Base-by-base conservation (phyloP, 2,329 filamentous ascomycete species). In the Pseudogymnoascus sp. region DNA sequence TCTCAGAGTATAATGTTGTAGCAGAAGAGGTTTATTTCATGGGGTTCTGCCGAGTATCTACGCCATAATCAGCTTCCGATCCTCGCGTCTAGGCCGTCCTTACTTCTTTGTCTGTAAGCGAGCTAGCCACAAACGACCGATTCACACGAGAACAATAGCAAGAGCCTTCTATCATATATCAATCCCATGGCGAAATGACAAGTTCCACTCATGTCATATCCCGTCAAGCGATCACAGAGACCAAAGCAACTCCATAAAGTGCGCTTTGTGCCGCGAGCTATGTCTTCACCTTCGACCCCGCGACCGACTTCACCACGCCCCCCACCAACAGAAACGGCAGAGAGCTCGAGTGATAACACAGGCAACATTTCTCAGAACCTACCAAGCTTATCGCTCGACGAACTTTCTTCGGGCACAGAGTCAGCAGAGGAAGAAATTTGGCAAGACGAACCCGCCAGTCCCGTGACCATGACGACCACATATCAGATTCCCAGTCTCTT, bases 401-500 rank as follows among this genome's bases (percentile, higher is more conserved):
- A 56, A 56, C 50, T 35, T 56, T 19, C 50, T n/a, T 40, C 35
- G 1, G 59, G 40, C 17, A 6, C 33, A 60, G 59, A 60, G 10
- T 40, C 59, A 40, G 59, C 59, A 60, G 59, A 60, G 7, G 59
- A 60, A 26, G 59, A 60, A 31, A 26, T 60, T 60, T 60, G 59
- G 59, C 35, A 26, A 40, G 59, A 60, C 59, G 59, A 60, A 40
- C 59, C 59, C 5, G 13, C 35, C 19, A 60, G 59, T 40, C 59
- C 59, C 59, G 59, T 60, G 59, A 60, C 33, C 4, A 60, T 60
- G 59, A 31, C 59, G 35, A 60, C 59, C 6, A 60, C 21, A 31
- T 60, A 60, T 60, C 59, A 38, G 65, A 70, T 87, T 31, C 84
- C 86, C 17, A 77, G 78, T 56, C 75, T 89, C 63, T 89, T 87